These are phyloP conservation scores for Colletotrichum liriopes DNA, from an alignment of 2,329 filamentous ascomycete genomes.

Conservation along the genomic window DNA sequence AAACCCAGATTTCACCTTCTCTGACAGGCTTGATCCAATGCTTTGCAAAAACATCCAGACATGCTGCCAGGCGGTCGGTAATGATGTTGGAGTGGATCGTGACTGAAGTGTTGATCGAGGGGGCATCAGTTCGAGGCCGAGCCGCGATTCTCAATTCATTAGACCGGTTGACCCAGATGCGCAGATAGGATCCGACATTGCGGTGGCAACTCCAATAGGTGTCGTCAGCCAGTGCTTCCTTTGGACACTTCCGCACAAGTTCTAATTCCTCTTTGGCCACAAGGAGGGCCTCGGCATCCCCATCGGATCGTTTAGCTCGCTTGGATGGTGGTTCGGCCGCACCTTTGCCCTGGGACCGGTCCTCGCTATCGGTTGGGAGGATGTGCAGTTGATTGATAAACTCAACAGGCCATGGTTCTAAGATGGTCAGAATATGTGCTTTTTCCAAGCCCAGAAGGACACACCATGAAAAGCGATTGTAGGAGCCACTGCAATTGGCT, in stretches of 20 bases:
- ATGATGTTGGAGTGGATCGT: constrained; percentile 9
- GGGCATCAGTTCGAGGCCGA: not conserved
- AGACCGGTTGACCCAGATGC: not conserved
- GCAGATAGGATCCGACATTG: constrained; percentile 27
- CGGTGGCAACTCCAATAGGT: not conserved
- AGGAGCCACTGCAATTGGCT: not conserved
- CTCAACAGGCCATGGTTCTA: constrained; percentile 36
- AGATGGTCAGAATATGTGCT: not conserved
- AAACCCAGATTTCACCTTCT: constrained; percentile 53
- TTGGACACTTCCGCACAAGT: constrained; percentile 28
- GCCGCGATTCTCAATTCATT: constrained; percentile 19
- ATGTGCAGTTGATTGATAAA: constrained; percentile 24
- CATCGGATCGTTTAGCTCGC: constrained; percentile 23
- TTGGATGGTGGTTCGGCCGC: constrained; percentile 21
- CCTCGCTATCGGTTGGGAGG: constrained; percentile 9
- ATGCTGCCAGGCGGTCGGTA: constrained; percentile 16
- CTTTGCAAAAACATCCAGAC: constrained; percentile 37
- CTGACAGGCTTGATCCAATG: constrained; percentile 39
- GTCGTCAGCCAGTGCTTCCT: not conserved
- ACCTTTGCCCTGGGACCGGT: not conserved
- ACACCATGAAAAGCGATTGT: constrained; percentile 34
- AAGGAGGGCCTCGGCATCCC: constrained; percentile 3
- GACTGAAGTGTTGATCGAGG: constrained; percentile 14
- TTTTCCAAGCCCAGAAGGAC: not conserved
- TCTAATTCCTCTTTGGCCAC: constrained; percentile 28